Conservation (phyloP, 1,284 basidiomycete species). For the Heterobasidion annosum region DNA sequence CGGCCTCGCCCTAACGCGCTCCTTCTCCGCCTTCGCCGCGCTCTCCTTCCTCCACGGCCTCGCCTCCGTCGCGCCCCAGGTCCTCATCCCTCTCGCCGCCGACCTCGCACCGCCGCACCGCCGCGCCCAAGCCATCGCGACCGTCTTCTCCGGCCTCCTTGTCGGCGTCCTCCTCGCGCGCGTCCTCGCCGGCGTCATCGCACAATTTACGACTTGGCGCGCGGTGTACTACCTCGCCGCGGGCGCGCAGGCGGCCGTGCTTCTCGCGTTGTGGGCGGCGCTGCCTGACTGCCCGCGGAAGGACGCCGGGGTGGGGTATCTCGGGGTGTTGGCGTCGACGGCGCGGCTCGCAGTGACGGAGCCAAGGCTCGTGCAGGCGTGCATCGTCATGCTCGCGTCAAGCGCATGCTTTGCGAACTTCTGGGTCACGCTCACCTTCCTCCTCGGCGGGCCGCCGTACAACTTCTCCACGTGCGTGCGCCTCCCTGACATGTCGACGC, state of each 20-base stretch:
- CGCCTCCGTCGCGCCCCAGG: constrained; percentile 30
- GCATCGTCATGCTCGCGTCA: constrained; percentile 28
- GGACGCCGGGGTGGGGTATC: constrained; percentile 29
- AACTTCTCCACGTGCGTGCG: constrained; percentile 19
- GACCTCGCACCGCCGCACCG: constrained; percentile 41
- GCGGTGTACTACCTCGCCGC: constrained; percentile 38
- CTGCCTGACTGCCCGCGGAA: constrained; percentile 42
- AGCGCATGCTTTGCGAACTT: constrained; percentile 23
- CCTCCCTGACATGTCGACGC: neutral
- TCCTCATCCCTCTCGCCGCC: constrained; percentile 42
- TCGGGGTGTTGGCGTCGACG: constrained; percentile 36
- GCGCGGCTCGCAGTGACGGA: constrained; percentile 37
- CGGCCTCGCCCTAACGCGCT: constrained; percentile 34
- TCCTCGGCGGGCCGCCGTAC: constrained; percentile 40
- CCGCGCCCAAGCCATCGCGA: constrained; percentile 36
- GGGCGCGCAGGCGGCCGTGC: constrained; percentile 27
- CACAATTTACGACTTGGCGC: constrained; percentile 34
- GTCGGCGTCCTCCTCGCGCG: constrained; percentile 39
- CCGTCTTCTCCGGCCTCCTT: neutral
- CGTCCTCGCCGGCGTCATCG: constrained; percentile 37
- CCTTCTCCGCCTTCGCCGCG: constrained; percentile 32
- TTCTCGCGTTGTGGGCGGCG: constrained; percentile 28
- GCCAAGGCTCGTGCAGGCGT: constrained; percentile 39
- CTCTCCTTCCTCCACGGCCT: constrained; percentile 38
- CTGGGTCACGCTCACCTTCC: constrained; percentile 45